Conservation (phyloP, 192 early-diverging fungal species). For the Umbelopsis sp. region DNA sequence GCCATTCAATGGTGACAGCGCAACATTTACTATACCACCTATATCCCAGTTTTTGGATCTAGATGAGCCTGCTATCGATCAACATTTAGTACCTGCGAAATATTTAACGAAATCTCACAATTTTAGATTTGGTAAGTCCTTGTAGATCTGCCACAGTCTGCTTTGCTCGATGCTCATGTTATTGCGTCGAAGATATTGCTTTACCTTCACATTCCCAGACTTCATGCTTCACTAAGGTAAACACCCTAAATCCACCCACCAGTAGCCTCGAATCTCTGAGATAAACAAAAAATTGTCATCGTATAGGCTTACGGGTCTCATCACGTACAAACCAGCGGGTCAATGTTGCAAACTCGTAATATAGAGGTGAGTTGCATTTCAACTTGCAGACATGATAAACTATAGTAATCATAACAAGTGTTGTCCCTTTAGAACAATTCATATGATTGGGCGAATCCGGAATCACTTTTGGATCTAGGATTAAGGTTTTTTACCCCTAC, state of each 20-base stretch:
- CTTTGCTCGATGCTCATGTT: background rate
- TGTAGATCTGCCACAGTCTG: background rate
- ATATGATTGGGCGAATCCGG: conserved; percentile 67
- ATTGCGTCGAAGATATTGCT: conserved; percentile 59
- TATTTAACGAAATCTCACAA: conserved; percentile 49
- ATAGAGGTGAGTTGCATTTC: conserved; percentile 53
- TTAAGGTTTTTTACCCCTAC: conserved; percentile 82
- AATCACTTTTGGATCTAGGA: conserved; percentile 66
- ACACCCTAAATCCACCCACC: conserved; percentile 17
- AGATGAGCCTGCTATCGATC: conserved; percentile 22
- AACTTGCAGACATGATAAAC: background rate
- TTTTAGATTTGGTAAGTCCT: conserved; percentile 50
- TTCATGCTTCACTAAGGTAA: conserved; percentile 75
- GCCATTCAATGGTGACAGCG: conserved; percentile 48
- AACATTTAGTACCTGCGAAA: conserved; percentile 44
- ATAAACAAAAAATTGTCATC: conserved; percentile 33
- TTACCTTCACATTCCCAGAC: conserved; percentile 55
- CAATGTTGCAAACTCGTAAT: conserved; percentile 74
- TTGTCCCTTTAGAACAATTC: conserved; percentile 36
- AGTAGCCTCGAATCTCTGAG: background rate
- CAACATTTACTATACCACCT: conserved; percentile 24
- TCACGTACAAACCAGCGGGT: conserved; percentile 77
- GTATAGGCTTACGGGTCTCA: conserved; percentile 85
- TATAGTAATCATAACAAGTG: background rate
- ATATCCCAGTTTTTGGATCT: conserved; percentile 35